Base-by-base conservation (phyloP, 257 asterid species). In the Salvia splendens region DNA sequence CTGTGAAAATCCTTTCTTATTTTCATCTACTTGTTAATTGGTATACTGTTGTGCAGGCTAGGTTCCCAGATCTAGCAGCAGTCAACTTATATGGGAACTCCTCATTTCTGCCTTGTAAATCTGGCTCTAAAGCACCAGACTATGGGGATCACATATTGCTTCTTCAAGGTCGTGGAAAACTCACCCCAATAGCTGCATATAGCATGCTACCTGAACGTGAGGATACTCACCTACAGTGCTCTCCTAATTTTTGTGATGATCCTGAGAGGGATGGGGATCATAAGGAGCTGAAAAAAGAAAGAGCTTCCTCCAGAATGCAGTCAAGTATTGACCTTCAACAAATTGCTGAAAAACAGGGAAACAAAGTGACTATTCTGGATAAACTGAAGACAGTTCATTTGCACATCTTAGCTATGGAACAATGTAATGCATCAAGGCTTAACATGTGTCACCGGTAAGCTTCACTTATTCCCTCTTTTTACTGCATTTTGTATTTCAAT, bases 401-500 rank as follows among this genome's bases (percentile, higher is more conserved):
- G 67, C 95, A 87, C 76, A 77, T 87, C 70, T 81, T 85, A 51
- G 95, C 95, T 15, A 85, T 87, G 95, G 95, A 87, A 71, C 92
- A 85, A 66, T 87, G 95, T 92, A 87, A 87, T 46, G 73, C 87
- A n/a, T 75, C 85, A 8, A 79, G 83, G 73, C 83, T 87, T 64
- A 83, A 83, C 78, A 63, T 64, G 76, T 85, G 89, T 73, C 85
- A 79, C 75, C 68, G 75, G 95, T 87, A 65, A 12, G 76, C 68
- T 64, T 71, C 24, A 17, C 58, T 49, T 67, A 11, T 73, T 67
- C 40, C 17, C 36, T 40, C 24, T 17, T 5, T 28, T 65, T 45
- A 63, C 54, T 49, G 69, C 35, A 33, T 62, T 55, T 55, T 35
- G 16, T 63, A 17, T 50, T 62, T 11, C 5, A 7, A 28, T 10